Base-by-base conservation (phyloP, 805 yeast species). In the Millerago galiae region DNA sequence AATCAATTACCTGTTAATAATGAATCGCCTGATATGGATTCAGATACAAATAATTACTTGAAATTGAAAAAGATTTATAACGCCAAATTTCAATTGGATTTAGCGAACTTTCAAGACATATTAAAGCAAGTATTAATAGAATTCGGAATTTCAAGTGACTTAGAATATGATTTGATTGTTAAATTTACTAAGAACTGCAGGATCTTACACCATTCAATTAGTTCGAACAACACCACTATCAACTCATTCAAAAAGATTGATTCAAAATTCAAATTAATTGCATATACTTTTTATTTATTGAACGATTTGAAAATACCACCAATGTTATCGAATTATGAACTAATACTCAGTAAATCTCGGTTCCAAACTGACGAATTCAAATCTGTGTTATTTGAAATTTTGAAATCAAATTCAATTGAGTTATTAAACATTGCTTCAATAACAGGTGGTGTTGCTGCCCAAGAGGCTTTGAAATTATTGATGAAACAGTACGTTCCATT, bases 371-470 rank as follows among this genome's bases (percentile, higher is more conserved):
- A 54, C 32, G 73, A 71, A 34, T 59, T 70, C 30, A 54, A 60
- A 12, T 70, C 69, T 35, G 55, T 66, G 9, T 51, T 75, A 12
- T 60, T 62, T 32, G 75, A 71, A 44, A 58, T 80, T 38, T 44
- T 64, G 5, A 48, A 74, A 44, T 50, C 60, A 7, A 58, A 67
- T 5, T 75, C 75, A 4, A 45, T 52, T 1, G 78, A 75, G 48
- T 39, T 77, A 12, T 81, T 77, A 47, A 82, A 83, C 51, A 70
- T 77, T 13, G 65, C 82, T 16, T 71, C 95, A 5, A 61, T 87
- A 4, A 66, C 86, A 50, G 98, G 96, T 2, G 98, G 96, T 0
- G 66, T 90, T 11, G 89, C 78, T 0, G 81, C 88, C 3, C 96
- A 91, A 57, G 99, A 91, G 58, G 79, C 76, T 5, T 68, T 87